phyloP scores from a whole-genome alignment of 2,329 filamentous ascomycete species.

The Dothistroma pini region DNA sequence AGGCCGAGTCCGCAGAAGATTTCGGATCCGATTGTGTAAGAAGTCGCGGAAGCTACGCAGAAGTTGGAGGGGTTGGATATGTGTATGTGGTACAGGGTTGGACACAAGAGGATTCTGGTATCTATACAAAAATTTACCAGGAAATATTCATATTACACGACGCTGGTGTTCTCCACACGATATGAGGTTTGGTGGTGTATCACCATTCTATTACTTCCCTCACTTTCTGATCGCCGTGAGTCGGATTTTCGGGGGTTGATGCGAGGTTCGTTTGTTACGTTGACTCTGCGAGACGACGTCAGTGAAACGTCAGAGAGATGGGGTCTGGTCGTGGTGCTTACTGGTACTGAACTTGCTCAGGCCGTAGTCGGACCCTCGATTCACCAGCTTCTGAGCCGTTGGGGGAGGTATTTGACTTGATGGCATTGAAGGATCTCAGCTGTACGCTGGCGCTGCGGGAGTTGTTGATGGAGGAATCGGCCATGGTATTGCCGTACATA shows the following conservation, averaged over 20 bases:
- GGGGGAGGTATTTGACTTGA: slow-evolving; percentile 12
- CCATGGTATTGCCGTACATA: slow-evolving; percentile 25
- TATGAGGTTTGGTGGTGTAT: slow-evolving; percentile 21
- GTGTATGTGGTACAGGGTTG: no score
- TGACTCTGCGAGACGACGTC: neutral
- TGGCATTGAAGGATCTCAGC: slow-evolving; percentile 13
- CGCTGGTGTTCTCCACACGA: slow-evolving; percentile 17
- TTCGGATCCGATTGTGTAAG: slow-evolving; percentile 36
- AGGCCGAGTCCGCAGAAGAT: slow-evolving; percentile 35
- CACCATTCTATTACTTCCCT: slow-evolving; percentile 16
- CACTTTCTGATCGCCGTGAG: neutral
- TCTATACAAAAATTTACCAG: no score
- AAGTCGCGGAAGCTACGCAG: no score
- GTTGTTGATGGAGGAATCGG: slow-evolving; percentile 7
- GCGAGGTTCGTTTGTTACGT: neutral
- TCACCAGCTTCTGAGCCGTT: slow-evolving; percentile 1
- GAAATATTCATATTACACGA: neutral
- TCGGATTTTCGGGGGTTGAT: neutral
- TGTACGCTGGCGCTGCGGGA: slow-evolving; percentile 15
- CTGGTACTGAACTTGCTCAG: slow-evolving; percentile 10
- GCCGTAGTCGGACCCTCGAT: slow-evolving; percentile 3
- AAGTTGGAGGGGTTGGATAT: no score
- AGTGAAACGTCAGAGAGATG: neutral
- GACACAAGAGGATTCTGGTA: no score
- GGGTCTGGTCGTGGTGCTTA: neutral